Conservation (phyloP, 2,329 filamentous ascomycete genomes). For the Lachnellula suecica region DNA sequence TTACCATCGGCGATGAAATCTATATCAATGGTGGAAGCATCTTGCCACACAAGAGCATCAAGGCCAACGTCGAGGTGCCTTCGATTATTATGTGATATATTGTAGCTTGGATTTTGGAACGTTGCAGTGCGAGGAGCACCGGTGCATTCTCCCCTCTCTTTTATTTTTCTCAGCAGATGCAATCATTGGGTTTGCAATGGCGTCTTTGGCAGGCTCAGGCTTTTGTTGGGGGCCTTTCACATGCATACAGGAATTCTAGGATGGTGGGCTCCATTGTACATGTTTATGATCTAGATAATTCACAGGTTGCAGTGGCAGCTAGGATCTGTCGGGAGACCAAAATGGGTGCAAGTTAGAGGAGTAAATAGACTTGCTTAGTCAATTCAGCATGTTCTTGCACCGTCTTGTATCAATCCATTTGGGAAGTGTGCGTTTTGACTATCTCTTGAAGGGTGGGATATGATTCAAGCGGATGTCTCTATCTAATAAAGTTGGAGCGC, state of each 20-base stretch:
- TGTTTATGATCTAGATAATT: conserved; percentile 6
- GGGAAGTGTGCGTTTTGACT: too few species aligned
- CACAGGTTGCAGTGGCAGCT: neutral
- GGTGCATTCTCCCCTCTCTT: conserved; percentile 6
- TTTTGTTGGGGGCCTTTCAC: neutral
- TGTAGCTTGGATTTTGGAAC: neutral
- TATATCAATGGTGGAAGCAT: conserved; percentile 97
- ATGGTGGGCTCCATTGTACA: neutral
- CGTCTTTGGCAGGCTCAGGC: conserved; percentile 6
- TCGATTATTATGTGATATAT: conserved; percentile 44
- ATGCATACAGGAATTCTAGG: neutral
- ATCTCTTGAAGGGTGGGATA: too few species aligned
- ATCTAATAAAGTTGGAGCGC: too few species aligned
- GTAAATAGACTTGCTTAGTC: too few species aligned
- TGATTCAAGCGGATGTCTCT: too few species aligned
- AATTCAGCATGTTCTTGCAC: too few species aligned
- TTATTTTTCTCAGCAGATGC: neutral
- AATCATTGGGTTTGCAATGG: conserved; percentile 5
- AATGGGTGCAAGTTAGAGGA: too few species aligned
- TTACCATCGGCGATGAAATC: conserved; percentile 96
- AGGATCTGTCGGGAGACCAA: too few species aligned
- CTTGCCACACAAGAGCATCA: conserved; percentile 97
- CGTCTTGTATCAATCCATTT: too few species aligned
- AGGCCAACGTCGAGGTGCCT: conserved; percentile 87
- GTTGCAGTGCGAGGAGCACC: neutral